Evolutionary conservation across 371 early-diverging fungal genomes (phyloP), one percentile per base, ranked within the genome.

Genomic region (Amoeboradix gromovi): DNA sequence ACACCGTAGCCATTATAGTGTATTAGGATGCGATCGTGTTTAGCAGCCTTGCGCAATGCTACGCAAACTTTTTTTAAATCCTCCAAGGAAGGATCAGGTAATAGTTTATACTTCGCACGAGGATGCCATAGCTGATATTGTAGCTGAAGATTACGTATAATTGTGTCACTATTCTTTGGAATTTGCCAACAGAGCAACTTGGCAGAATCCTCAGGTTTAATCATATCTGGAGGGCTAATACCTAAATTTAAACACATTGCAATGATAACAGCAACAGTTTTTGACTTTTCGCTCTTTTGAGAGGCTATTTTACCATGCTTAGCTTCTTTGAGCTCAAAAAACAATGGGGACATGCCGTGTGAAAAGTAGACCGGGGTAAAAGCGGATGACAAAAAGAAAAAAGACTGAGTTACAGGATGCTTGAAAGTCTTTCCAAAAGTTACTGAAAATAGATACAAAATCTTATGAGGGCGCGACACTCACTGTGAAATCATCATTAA

Each of bases 1-100:
- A 96, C 95, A 67, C 97, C 97, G 71, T 94, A 94, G 22, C 97
- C 97, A 71, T 96, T 96, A 80, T 94, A 96, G 74, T 96, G 92
- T 72, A 94, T 91, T 69, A 96, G 77, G 48, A 94, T 84, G 1
- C 97, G 82, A 70, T 93, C 94, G 70, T 92, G 92, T 76, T 91
- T 92, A 30, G 91, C 88, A 71, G 80, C 85, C 30, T 88, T 80
- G 32, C 94, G 77, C 74, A 91, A 80, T 65, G 83, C 83, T 75
- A 81, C 81, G 72, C 91, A 90, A 28, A 88, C 73, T 72, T 91
- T 91, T 73, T 89, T 91, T 30, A 87, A 83, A 71, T 92, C 94
- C 69, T 94, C 94, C 66, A 90, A 84, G 0, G 87, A 84, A 22
- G 92, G 92, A 74, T 94, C 94, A 31, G 87, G 79, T 29, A 86